Percentiles rank a stretch among this genome's conserved stretches.
These are phyloP conservation scores for Claviceps digitariae DNA, from an alignment of 2,329 filamentous ascomycete species.

Conservation along the genomic window DNA sequence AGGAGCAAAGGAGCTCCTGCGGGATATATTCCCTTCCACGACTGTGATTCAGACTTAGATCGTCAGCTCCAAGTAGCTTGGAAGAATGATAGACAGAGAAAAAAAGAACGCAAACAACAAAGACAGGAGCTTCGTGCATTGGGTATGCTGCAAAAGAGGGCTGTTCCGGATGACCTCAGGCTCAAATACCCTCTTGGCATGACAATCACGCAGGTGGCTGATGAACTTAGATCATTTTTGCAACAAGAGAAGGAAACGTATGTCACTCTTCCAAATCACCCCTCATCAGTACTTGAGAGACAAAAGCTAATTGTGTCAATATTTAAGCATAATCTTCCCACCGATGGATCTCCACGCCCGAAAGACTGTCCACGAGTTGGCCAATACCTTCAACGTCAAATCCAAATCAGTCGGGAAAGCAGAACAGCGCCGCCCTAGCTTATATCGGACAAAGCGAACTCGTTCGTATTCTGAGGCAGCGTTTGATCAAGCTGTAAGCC, in stretches of 20 bases:
- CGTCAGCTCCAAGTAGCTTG: constrained; percentile 43
- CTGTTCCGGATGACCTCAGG: constrained; percentile 44
- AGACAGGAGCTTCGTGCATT: constrained; percentile 55
- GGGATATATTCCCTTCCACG: constrained; percentile 35
- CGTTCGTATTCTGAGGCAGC: constrained; percentile 42
- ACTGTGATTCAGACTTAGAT: constrained; percentile 55
- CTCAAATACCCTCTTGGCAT: constrained; percentile 64
- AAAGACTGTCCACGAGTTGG: constrained; percentile 68
- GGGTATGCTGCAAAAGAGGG: constrained; percentile 49
- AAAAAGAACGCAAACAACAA: constrained; percentile 55
- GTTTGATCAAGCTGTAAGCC: constrained; percentile 33
- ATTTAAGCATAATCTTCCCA: constrained; percentile 46
- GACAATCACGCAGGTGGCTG: constrained; percentile 52
- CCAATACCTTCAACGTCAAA: constrained; percentile 60
- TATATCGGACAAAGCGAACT: constrained; percentile 63
- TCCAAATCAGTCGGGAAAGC: constrained; percentile 73
- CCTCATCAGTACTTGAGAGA: constrained; percentile 2
- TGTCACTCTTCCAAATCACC: constrained; percentile 12
- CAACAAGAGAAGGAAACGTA: constrained; percentile 49
- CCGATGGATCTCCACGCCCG: constrained; percentile 72
- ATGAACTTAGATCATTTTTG: constrained; percentile 62
- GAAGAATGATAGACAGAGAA: constrained; percentile 56
- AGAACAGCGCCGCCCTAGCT: constrained; percentile 57
- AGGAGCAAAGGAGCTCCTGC: constrained; percentile 50
- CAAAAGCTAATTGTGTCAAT: background rate